phyloP scores from a whole-genome alignment of 306 rosid species.

The Prunus kanzakura region DNA sequence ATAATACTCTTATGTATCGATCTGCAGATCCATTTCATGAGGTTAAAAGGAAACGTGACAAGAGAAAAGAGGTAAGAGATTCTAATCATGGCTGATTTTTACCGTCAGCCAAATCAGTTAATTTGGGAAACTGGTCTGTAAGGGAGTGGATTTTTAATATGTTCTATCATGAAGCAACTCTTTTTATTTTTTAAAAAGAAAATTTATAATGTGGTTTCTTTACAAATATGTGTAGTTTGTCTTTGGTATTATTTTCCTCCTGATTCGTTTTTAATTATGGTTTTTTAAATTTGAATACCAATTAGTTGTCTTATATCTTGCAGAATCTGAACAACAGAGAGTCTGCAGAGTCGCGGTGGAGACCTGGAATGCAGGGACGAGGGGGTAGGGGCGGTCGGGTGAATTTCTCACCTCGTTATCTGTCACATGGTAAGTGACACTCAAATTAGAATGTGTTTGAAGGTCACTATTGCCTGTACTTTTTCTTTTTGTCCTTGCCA shows the following conservation, averaged over 20 bases:
- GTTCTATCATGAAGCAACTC: background rate
- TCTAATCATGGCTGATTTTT: constrained; percentile 9
- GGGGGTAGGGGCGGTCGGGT: constrained; percentile 81
- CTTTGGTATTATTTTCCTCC: background rate
- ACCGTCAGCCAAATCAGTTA: background rate
- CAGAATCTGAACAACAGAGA: constrained; percentile 79
- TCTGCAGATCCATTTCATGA: constrained; percentile 83
- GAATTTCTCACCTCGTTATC: constrained; percentile 54
- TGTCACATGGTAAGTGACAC: constrained; percentile 59
- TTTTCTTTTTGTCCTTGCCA: background rate
- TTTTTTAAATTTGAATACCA: background rate
- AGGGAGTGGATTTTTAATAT: background rate
- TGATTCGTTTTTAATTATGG: background rate
- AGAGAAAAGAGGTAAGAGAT: constrained; percentile 76
- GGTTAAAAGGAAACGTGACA: constrained; percentile 87
- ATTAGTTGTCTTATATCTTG: constrained; percentile 32
- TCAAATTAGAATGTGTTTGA: constrained; percentile 10
- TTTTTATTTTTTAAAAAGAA: background rate
- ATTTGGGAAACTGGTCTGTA: background rate
- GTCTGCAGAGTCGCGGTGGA: constrained; percentile 70
- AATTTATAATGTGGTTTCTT: background rate
- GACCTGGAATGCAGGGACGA: constrained; percentile 66
- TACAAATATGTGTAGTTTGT: background rate
- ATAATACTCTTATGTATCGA: constrained; percentile 8
- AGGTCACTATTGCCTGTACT: constrained; percentile 10